Evolutionary conservation across 768 basidiomycete genomes (phyloP).

Genomic region (Macrocybe gigantea): DNA sequence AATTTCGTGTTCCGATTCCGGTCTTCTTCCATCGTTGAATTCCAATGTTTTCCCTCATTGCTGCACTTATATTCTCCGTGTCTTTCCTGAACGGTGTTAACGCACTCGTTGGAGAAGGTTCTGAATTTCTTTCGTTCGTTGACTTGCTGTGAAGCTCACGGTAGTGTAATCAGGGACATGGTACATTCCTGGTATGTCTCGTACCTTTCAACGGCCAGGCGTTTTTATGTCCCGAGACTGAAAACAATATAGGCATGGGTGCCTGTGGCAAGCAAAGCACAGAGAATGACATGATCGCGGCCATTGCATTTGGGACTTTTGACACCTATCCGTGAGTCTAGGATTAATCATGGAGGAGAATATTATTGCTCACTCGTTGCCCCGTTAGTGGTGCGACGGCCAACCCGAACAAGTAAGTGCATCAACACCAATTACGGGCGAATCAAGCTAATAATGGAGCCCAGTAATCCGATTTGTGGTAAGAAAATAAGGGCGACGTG

Average conservation of each 20-base stretch:
- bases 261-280: constrained; percentile 10
- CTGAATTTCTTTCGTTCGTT: neutral
- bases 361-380: neutral
- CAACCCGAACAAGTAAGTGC: constrained; percentile 8
- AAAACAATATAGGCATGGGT: neutral
- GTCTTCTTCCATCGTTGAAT: neutral
- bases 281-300: constrained; percentile 8
- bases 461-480: constrained; percentile 13
- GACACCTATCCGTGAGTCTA: constrained; percentile 9
- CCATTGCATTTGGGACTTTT: constrained; percentile 6
- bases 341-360: neutral
- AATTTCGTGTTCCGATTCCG: neutral
- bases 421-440: neutral
- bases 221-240: neutral
- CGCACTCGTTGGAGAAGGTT: constrained; percentile 3
- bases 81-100: neutral
- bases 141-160: neutral
- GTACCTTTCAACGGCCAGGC: neutral
- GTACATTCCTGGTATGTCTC: neutral
- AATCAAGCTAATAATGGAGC: neutral
- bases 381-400: constrained; percentile 1
- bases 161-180: neutral
- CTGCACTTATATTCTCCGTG: neutral
- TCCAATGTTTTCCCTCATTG: neutral
- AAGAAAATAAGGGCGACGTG: constrained; percentile 9